Conservation (phyloP, 1,284 basidiomycete genomes). For the Rhodotorula sp. region DNA sequence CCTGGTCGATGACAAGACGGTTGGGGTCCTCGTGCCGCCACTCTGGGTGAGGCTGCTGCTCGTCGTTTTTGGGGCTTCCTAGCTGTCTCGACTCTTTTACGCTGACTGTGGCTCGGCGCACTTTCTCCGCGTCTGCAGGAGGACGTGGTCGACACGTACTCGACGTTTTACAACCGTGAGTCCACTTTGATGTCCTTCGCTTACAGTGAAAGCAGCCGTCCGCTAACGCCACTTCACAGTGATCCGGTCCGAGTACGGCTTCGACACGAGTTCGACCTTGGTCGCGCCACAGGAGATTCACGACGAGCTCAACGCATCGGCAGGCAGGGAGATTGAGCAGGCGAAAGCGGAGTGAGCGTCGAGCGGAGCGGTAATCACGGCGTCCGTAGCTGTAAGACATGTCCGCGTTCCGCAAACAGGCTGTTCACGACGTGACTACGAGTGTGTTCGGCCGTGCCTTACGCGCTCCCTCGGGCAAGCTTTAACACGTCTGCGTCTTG, state of each 20-base stretch:
- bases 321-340: too few relatives aligned
- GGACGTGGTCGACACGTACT: conserved; percentile 69
- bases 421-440: too few relatives aligned
- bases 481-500: too few relatives aligned
- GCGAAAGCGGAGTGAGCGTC: too few relatives aligned
- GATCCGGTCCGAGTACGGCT: conserved; percentile 53
- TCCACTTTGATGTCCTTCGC: too few relatives aligned
- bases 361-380: too few relatives aligned
- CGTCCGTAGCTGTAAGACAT: too few relatives aligned
- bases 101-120: background rate
- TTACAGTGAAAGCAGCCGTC: too few relatives aligned
- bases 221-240: conserved; percentile 30
- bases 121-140: conserved; percentile 46
- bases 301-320: conserved; percentile 16
- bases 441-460: too few relatives aligned
- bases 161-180: conserved; percentile 60
- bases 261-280: conserved; percentile 49
- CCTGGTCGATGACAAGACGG: conserved; percentile 71
- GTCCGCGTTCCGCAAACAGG: too few relatives aligned
- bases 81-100: background rate
- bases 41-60: conserved; percentile 54
- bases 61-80: background rate
- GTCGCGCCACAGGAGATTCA: conserved; percentile 49
- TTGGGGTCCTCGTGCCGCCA: conserved; percentile 70
- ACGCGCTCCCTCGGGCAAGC: too few relatives aligned